Conservation (phyloP, 2,329 filamentous ascomycete genomes). For the Xylariomycetidae sp. region DNA sequence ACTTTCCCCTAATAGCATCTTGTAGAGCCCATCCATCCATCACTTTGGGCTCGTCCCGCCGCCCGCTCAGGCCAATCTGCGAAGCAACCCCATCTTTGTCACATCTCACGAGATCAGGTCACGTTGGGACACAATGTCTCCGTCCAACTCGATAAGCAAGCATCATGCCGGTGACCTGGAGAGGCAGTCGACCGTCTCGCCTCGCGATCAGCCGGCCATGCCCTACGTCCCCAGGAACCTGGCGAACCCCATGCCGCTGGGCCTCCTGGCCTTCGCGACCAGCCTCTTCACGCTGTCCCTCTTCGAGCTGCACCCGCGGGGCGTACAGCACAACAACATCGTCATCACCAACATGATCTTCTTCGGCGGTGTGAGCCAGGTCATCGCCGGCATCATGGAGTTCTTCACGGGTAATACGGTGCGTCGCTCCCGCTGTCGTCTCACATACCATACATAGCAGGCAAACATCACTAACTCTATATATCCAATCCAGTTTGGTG, state of each 20-base stretch:
- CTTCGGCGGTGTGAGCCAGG: conserved; percentile 28
- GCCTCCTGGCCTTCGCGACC: conserved; percentile 33
- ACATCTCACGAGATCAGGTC: too few species aligned
- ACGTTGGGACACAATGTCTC: too few species aligned
- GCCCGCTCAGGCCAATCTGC: too few species aligned
- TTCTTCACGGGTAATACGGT: conserved; percentile 21
- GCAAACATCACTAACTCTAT: conserved; percentile 4
- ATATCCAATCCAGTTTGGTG: conserved; percentile 23
- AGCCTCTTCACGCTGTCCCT: conserved; percentile 22
- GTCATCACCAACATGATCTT: conserved; percentile 32
- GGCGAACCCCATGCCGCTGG: conserved; percentile 23
- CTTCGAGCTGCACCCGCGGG: conserved; percentile 16
- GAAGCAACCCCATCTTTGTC: too few species aligned
- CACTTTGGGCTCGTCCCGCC: too few species aligned
- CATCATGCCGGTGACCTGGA: too few species aligned
- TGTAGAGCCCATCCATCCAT: too few species aligned
- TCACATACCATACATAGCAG: background rate
- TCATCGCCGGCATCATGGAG: conserved; percentile 20
- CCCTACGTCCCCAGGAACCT: conserved; percentile 12
- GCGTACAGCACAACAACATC: conserved; percentile 19
- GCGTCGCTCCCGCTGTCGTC: conserved; percentile 5
- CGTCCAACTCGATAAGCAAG: too few species aligned
- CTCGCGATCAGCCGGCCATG: conserved; percentile 8
- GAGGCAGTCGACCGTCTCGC: conserved; percentile 10
- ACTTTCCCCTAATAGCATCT: too few species aligned